Evolutionary conservation across 306 rosid species (phyloP), one percentile per base, ranked within the genome.

Genomic region (Cucurbita maxima): DNA sequence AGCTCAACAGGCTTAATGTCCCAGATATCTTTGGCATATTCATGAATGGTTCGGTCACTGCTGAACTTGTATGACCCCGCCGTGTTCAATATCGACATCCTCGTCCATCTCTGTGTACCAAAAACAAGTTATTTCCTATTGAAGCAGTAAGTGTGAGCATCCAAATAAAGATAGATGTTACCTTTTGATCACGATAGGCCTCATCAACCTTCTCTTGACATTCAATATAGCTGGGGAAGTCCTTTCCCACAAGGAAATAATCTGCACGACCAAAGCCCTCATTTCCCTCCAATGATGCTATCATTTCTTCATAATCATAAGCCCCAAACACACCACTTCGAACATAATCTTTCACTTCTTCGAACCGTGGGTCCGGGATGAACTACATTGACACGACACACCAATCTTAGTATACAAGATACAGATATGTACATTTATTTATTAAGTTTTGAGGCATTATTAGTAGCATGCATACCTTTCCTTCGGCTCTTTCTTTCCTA

Each of bases 61-160:
- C 99, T 94, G 53, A 94, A 94, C 96, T 94, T 94, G 90, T 64
- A 68, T 6, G 99, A 94, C 38, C 99, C 99, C 10, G 99, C 97
- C 45, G 99, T 91, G 58, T 94, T 94, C 88, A 91, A 77, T 75
- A 94, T 94, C 58, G 99, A 91, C 99, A 94, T 94, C 82, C 81
- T 84, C 25, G 97, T 89, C 99, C 99, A 94, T 82, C 54, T 83
- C 99, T 94, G 94, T 94, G 94, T 14, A 80, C 34, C 58, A 63
- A 76, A 76, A 48, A 69, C 22, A 69, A 51, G 6, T 48, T n/a
- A n/a, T n/a, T n/a, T n/a, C n/a, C n/a, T n/a, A n/a, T n/a, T n/a
- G n/a, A n/a, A n/a, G n/a, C n/a, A n/a, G n/a, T n/a, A n/a, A n/a
- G n/a, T n/a, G n/a, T n/a, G n/a, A n/a, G n/a, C n/a, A n/a, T n/a